Percentiles rank a stretch among this genome's conserved stretches.
Evolutionary conservation across 495 filamentous ascomycete species (phyloP).

Genomic region (Pyrenula massariospora): DNA sequence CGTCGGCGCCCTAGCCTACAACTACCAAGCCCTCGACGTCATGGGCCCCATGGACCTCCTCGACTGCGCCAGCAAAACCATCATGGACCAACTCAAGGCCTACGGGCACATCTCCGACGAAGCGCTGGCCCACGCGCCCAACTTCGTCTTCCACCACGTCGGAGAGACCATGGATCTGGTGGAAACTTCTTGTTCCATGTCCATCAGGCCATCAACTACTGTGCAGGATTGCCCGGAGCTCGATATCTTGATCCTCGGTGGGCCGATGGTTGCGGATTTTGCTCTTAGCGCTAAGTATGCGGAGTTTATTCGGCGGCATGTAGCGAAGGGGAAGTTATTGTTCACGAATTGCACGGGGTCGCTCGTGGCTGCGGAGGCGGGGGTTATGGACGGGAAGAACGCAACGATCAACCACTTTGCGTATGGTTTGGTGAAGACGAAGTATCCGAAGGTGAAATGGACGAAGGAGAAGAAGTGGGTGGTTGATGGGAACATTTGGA

Average conservation of each 20-base stretch:
- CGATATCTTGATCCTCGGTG: constrained; percentile 17
- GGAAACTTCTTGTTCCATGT: constrained; percentile 10
- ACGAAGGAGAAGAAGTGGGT: constrained; percentile 20
- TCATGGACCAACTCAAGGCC: constrained; percentile 4
- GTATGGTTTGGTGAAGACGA: constrained; percentile 8
- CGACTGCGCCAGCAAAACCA: constrained; percentile 10
- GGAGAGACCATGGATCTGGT: constrained; percentile 18
- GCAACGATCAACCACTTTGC: constrained; percentile 19
- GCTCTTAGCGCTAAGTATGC: constrained; percentile 9
- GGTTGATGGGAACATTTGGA: constrained; percentile 24
- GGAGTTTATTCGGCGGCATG: constrained; percentile 14
- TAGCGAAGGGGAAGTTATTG: constrained; percentile 11
- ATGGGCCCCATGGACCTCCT: constrained; percentile 21
- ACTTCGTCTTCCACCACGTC: constrained; percentile 21
- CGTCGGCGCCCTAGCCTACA: constrained; percentile 12
- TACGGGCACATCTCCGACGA: constrained; percentile 4
- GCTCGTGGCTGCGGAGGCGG: constrained; percentile 10
- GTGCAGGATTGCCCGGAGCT: constrained; percentile 15
- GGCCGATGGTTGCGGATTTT: constrained; percentile 7
- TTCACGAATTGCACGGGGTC: constrained; percentile 19
- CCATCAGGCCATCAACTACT: constrained; percentile 14
- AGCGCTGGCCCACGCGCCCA: constrained; percentile 9
- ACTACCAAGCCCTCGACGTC: constrained; percentile 22
- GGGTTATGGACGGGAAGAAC: constrained; percentile 11
- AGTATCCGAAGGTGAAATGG: constrained; percentile 21